Evolutionary conservation across 345 rosid species (phyloP).

Genomic region (Diplotaxis tenuifolia): DNA sequence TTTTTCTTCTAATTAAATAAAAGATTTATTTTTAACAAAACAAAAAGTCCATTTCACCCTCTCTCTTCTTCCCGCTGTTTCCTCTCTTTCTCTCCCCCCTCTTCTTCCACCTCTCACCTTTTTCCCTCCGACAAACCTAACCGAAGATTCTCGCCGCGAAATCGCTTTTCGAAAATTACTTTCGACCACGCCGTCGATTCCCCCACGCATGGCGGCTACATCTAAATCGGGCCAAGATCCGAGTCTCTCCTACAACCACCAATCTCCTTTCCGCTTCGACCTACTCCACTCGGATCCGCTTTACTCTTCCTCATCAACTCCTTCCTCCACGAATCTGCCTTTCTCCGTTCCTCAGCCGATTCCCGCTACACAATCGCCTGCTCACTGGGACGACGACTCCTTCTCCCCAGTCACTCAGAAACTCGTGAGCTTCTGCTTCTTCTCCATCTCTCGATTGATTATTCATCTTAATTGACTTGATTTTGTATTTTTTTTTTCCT

Average conservation of each 20-base stretch:
- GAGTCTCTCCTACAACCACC: constrained; percentile 27
- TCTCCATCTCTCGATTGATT: too few relatives aligned
- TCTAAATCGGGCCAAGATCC: constrained; percentile 51
- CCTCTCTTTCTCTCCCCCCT: constrained; percentile 21
- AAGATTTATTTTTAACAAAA: constrained; percentile 18
- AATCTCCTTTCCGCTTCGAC: constrained; percentile 45
- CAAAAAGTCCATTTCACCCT: neutral
- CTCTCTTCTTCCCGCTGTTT: constrained; percentile 34
- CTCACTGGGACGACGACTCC: constrained; percentile 30
- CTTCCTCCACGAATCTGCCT: constrained; percentile 28
- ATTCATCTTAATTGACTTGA: neutral
- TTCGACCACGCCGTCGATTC: neutral
- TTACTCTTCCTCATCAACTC: constrained; percentile 13
- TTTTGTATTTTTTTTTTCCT: neutral
- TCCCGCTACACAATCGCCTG: constrained; percentile 27
- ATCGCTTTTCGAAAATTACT: neutral
- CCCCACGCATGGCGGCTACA: constrained; percentile 38
- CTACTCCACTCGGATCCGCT: constrained; percentile 39
- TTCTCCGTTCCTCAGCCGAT: constrained; percentile 17
- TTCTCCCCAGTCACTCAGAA: constrained; percentile 41
- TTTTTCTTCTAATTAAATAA: neutral
- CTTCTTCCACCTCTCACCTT: constrained; percentile 1
- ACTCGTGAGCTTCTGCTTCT: constrained; percentile 34
- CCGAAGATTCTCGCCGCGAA: constrained; percentile 6
- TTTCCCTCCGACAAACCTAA: constrained; percentile 20